phyloP scores from a whole-genome alignment of 2,329 filamentous ascomycete genomes.

The Trichophyton benhamiae region DNA sequence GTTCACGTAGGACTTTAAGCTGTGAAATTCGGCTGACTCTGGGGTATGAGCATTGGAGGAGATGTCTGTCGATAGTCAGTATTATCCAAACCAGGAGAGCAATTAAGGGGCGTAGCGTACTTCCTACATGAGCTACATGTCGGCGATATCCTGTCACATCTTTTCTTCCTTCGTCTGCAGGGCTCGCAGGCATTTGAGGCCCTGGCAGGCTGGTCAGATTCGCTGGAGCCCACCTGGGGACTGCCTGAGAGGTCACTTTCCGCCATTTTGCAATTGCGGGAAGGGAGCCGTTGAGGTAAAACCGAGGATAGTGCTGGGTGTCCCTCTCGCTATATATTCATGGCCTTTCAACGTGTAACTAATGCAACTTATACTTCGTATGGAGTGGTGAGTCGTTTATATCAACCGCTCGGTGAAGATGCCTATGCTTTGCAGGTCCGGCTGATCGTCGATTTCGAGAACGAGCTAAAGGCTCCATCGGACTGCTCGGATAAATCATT shows the following conservation, averaged over 20 bases:
- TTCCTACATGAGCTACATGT: slow-evolving; percentile 7
- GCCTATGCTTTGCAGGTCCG: background rate
- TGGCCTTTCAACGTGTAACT: background rate
- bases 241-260: background rate
- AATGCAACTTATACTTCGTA: too few species aligned
- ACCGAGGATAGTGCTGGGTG: background rate
- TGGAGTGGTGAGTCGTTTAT: too few species aligned
- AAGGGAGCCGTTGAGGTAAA: too few species aligned
- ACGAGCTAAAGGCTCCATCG: background rate
- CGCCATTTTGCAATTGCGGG: too few species aligned
- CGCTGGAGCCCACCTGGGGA: background rate
- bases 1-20: slow-evolving; percentile 4
- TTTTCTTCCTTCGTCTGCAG: slow-evolving; percentile 10
- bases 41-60: slow-evolving; percentile 6
- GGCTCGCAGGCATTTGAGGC: slow-evolving; percentile 4
- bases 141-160: slow-evolving; percentile 5
- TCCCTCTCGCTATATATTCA: background rate
- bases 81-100: background rate
- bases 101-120: background rate
- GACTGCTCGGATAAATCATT: background rate
- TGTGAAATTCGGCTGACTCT: background rate
- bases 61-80: background rate
- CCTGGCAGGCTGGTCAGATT: background rate
- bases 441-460: background rate
- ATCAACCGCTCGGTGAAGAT: too few species aligned